These are phyloP conservation scores for Talaromyces wortmannii DNA, from an alignment of 495 filamentous ascomycete species.

Conservation along the genomic window DNA sequence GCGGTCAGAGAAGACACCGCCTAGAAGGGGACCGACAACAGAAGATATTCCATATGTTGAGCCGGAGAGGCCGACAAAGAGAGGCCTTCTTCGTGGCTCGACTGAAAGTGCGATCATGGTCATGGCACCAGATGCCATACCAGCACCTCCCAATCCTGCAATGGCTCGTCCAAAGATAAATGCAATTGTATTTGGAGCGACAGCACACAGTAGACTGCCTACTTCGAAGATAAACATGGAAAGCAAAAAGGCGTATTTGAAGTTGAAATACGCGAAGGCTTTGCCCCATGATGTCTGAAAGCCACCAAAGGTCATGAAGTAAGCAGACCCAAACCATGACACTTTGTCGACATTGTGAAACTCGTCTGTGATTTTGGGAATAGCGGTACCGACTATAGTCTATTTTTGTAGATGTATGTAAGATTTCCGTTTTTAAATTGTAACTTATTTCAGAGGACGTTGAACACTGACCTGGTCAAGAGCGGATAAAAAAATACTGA, in stretches of 20 bases:
- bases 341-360: slow-evolving; percentile 18
- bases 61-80: background rate
- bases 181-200: slow-evolving; percentile 52
- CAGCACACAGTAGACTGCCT: slow-evolving; percentile 59
- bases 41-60: slow-evolving; percentile 41
- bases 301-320: slow-evolving; percentile 17
- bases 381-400: slow-evolving; percentile 12
- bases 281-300: slow-evolving; percentile 23
- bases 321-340: slow-evolving; percentile 20
- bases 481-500: slow-evolving; percentile 53
- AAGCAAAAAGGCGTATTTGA: slow-evolving; percentile 12
- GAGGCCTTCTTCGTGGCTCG: slow-evolving; percentile 8
- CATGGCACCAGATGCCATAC: slow-evolving; percentile 15
- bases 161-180: slow-evolving; percentile 69
- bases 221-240: slow-evolving; percentile 54
- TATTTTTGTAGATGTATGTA: slow-evolving; percentile 21
- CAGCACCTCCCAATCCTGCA: slow-evolving; percentile 56
- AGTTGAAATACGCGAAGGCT: slow-evolving; percentile 18
- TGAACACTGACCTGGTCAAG: slow-evolving; percentile 24
- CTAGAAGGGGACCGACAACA: slow-evolving; percentile 67
- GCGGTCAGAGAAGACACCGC: slow-evolving; percentile 65
- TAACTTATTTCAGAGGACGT: background rate
- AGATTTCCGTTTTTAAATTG: slow-evolving; percentile 1
- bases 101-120: slow-evolving; percentile 26
- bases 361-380: slow-evolving; percentile 18